Evolutionary conservation across 495 filamentous ascomycete genomes (phyloP).

Genomic region (Antarctomyces pellizariae): DNA sequence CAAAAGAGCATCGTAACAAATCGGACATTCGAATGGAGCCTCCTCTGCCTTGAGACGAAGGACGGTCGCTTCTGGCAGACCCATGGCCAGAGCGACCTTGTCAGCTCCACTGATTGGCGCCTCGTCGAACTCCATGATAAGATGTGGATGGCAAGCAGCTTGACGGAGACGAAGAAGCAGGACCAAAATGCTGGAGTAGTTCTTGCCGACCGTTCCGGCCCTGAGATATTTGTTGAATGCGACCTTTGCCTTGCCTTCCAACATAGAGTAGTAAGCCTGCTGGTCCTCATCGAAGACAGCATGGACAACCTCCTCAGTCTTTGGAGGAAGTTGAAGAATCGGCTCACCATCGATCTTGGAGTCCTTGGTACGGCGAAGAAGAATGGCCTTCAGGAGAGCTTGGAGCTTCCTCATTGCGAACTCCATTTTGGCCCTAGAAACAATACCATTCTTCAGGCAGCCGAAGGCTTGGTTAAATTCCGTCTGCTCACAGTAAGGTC

Average conservation of each 20-base stretch:
- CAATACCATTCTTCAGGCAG: slow-evolving; percentile 14
- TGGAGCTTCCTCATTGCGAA: slow-evolving; percentile 50
- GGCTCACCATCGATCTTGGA: slow-evolving; percentile 70
- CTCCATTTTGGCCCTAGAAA: slow-evolving; percentile 12
- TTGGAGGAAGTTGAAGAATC: slow-evolving; percentile 50
- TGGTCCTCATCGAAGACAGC: slow-evolving; percentile 60
- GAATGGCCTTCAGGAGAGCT: slow-evolving; percentile 58
- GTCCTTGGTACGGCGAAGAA: slow-evolving; percentile 66
- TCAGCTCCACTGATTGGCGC: slow-evolving; percentile 27
- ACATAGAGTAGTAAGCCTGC: slow-evolving; percentile 39
- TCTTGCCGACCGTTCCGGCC: slow-evolving; percentile 43
- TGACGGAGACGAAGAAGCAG: slow-evolving; percentile 78
- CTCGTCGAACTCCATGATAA: slow-evolving; percentile 56
- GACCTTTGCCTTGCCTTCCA: slow-evolving; percentile 42
- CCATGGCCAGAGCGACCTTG: slow-evolving; percentile 40
- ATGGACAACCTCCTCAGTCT: slow-evolving; percentile 38
- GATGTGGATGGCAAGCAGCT: slow-evolving; percentile 76
- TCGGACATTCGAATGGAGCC: slow-evolving; percentile 36
- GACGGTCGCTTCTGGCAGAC: slow-evolving; percentile 36
- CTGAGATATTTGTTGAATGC: slow-evolving; percentile 60
- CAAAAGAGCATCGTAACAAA: slow-evolving; percentile 54
- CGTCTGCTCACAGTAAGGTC: slow-evolving; percentile 46
- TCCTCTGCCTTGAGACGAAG: slow-evolving; percentile 37
- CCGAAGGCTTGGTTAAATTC: slow-evolving; percentile 27
- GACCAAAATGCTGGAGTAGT: slow-evolving; percentile 70